Conservation (phyloP, 495 filamentous ascomycete genomes). For the Entonaema liquescens region DNA sequence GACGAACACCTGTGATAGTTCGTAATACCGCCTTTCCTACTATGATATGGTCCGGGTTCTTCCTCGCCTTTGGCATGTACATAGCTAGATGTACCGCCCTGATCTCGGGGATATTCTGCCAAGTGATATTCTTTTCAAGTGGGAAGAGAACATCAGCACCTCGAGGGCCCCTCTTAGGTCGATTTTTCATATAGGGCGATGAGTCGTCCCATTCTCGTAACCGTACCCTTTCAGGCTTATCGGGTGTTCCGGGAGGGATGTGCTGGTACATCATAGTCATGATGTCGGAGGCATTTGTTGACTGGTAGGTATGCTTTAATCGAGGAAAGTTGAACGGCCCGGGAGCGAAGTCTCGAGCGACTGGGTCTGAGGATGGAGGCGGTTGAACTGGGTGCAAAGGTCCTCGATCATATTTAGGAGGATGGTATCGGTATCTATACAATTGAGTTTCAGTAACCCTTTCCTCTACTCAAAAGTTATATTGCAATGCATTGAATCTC, state of each 20-base stretch:
- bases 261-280: slow-evolving; percentile 89
- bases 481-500: neutral
- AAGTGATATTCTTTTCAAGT: slow-evolving; percentile 78
- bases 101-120: slow-evolving; percentile 85
- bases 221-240: slow-evolving; percentile 69
- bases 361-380: slow-evolving; percentile 81
- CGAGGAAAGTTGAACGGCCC: slow-evolving; percentile 92
- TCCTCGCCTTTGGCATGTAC: slow-evolving; percentile 68
- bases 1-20: slow-evolving; percentile 82
- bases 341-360: slow-evolving; percentile 87
- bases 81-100: slow-evolving; percentile 81
- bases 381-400: slow-evolving; percentile 91
- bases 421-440: slow-evolving; percentile 87
- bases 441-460: slow-evolving; percentile 27
- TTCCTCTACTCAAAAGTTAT: neutral
- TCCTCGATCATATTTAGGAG: slow-evolving; percentile 92
- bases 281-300: slow-evolving; percentile 87
- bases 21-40: slow-evolving; percentile 85
- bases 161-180: slow-evolving; percentile 81
- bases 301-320: slow-evolving; percentile 87
- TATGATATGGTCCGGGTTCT: slow-evolving; percentile 73
- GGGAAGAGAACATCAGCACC: slow-evolving; percentile 71
- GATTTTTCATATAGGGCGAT: slow-evolving; percentile 92
- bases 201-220: slow-evolving; percentile 87
- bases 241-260: slow-evolving; percentile 72